Base-by-base conservation (phyloP, 225 moss, liverwort and hornwort species). In the Rhytidiadelphus loreus region DNA sequence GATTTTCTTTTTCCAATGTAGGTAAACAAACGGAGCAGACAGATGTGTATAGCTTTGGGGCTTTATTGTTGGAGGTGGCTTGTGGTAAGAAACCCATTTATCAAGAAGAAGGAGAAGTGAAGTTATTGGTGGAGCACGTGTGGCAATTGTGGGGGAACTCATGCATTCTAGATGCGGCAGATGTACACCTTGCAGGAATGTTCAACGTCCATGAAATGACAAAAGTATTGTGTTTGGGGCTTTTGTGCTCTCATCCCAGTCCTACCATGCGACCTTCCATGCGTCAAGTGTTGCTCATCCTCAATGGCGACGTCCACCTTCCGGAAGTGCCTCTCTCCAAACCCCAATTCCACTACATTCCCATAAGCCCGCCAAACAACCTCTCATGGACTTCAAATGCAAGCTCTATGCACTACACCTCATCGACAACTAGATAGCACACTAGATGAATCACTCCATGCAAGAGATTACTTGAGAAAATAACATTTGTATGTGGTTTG, bases 21-120 rank as follows among this genome's bases (percentile, higher is more conserved):
- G 32, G 1, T 32, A 50, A 75, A 30, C 50, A 86, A 60, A 92
- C 91, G 1, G 48, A 89, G 21, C 83, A 86, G 6, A 90, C 88
- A 0, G 91, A 94, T 71, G 87, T 95, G 13, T 94, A 91, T 62
- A 90, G 91, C 65, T 96, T 93, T 56, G 92, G 93, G 39, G 93
- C 63, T n/a, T 92, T 85, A 24, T 28, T 85, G 24, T n/a, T 88
- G 65, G 92, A 89, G 13, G 90, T 95, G 56, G 85, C 82, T 0
- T 91, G 90, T 20, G 89, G 84, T 18, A 89, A 90, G 41, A 86
- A 83, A 22, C 59, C 91, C 56, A 79, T 90, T 53, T 90, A 87
- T 4, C 35, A 24, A 0, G 8, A 71, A 57, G 74, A n/a, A 9
- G 21, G 25, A 1, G 52, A 7, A 28, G 81, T 90, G 22, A 75